Percentiles rank a stretch among this genome's conserved stretches.
Conservation (phyloP, 129 eudicot species). For the Erigeron canadensis region DNA sequence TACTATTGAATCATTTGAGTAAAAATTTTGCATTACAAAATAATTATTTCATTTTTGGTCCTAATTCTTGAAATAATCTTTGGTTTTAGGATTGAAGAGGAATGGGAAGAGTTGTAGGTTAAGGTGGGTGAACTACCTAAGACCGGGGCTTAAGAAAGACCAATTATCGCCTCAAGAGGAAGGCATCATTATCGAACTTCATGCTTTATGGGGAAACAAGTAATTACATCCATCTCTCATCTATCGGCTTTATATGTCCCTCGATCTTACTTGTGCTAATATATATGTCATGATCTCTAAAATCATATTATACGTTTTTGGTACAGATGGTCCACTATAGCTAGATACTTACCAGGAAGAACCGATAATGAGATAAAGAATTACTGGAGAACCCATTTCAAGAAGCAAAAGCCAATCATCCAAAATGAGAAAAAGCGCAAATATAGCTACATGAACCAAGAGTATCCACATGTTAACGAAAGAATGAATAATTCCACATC, state of each 20-base stretch:
- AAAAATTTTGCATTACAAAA: too few species aligned
- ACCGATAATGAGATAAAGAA: slow-evolving; percentile 80
- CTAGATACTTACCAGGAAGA: slow-evolving; percentile 80
- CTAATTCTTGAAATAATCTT: neutral
- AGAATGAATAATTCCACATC: slow-evolving; percentile 12
- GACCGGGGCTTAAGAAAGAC: slow-evolving; percentile 86
- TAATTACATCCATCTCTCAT: slow-evolving; percentile 35
- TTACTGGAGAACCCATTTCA: slow-evolving; percentile 85
- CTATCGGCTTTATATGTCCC: neutral
- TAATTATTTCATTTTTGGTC: neutral
- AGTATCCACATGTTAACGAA: neutral
- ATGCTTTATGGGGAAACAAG: slow-evolving; percentile 96
- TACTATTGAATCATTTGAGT: too few species aligned
- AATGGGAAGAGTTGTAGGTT: slow-evolving; percentile 89
- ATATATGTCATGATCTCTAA: slow-evolving; percentile 1
- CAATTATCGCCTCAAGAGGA: slow-evolving; percentile 83
- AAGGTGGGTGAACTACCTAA: slow-evolving; percentile 87
- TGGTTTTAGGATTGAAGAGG: slow-evolving; percentile 62
- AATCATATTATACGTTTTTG: slow-evolving; percentile 13
- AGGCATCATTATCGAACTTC: slow-evolving; percentile 90
- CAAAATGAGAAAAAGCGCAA: slow-evolving; percentile 31
- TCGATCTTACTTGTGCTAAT: neutral
- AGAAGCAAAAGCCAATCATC: slow-evolving; percentile 39
- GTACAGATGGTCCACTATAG: slow-evolving; percentile 81
- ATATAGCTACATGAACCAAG: slow-evolving; percentile 16